Evolutionary conservation across 441 rosid genomes (phyloP), one percentile per base, ranked within the genome.

Genomic region (Croton laevigatus): DNA sequence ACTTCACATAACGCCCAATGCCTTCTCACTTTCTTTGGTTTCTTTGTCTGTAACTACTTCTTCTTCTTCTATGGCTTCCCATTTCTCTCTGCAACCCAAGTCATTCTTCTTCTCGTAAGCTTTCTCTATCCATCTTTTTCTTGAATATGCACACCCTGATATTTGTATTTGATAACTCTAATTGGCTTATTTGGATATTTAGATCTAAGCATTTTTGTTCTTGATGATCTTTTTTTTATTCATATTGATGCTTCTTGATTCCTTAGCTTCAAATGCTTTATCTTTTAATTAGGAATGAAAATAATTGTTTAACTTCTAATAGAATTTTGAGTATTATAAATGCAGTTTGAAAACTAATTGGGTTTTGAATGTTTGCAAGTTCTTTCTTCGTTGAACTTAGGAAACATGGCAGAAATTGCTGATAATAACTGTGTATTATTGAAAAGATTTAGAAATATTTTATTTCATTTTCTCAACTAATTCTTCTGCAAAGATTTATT

Each of bases 41-140:
- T 13, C 19, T 36, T 34, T 22, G 44, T 64, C 32, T 57, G 17
- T 37, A 34, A 36, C 51, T 54, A 6, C 40, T 48, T 51, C 59
- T 59, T 45, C 67, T 61, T 48, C 75, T 46, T 73, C 77, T 62
- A 89, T 89, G 94, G 87, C 88, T 76, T 82, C 81, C 51, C 78
- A 55, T 37, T 69, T 75, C 66, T 76, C 74, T 55, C 77, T 75
- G 69, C 86, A 70, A 8, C 80, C 75, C 69, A 66, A 57, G 45
- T 72, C 73, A 59, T 65, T 71, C 65, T 46, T 37, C 65, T 45
- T 70, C 75, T 23, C 75, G 91, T 87, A 84, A 84, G 83, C 45
- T 68, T 63, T 59, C 61, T 42, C 52, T 51, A 12, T 54, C 60
- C n/a, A n/a, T n/a, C n/a, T n/a, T 54, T 49, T 32, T 27, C 9